Percentiles rank a stretch among this genome's conserved stretches.
These are phyloP conservation scores for Quercus dentata DNA, from an alignment of 306 rosid species.

Conservation along the genomic window DNA sequence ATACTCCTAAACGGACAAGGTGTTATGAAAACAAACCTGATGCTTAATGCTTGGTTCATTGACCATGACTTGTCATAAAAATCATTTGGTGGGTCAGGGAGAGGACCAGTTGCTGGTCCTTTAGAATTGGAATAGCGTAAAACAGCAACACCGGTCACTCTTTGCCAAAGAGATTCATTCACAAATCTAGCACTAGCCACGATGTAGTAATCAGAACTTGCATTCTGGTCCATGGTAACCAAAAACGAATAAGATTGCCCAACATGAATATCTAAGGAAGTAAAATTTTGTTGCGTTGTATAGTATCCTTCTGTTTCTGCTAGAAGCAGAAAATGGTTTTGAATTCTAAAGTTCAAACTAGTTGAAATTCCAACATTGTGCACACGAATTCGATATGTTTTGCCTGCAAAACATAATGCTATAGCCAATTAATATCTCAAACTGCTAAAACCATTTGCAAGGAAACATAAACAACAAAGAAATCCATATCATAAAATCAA, in stretches of 20 bases:
- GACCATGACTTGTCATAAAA: too few species aligned
- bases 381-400: conserved; percentile 71
- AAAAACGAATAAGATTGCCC: conserved; percentile 89
- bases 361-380: conserved; percentile 89
- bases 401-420: conserved; percentile 54
- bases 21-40: neutral
- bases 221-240: conserved; percentile 77
- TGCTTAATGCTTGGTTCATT: too few species aligned
- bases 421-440: conserved; percentile 3
- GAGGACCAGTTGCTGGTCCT: too few species aligned
- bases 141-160: conserved; percentile 81
- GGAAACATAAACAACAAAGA: conserved; percentile 2
- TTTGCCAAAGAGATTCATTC: conserved; percentile 79
- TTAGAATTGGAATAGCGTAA: too few species aligned
- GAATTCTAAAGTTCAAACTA: conserved; percentile 81
- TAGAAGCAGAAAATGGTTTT: conserved; percentile 63
- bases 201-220: conserved; percentile 83
- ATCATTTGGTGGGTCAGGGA: too few species aligned
- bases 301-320: conserved; percentile 81
- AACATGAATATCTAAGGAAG: conserved; percentile 75
- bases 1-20: neutral
- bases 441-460: neutral
- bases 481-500: neutral
- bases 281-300: conserved; percentile 58
- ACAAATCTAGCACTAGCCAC: conserved; percentile 94